These are phyloP conservation scores for Populus nigra DNA, from an alignment of 345 rosid species.

Conservation along the genomic window DNA sequence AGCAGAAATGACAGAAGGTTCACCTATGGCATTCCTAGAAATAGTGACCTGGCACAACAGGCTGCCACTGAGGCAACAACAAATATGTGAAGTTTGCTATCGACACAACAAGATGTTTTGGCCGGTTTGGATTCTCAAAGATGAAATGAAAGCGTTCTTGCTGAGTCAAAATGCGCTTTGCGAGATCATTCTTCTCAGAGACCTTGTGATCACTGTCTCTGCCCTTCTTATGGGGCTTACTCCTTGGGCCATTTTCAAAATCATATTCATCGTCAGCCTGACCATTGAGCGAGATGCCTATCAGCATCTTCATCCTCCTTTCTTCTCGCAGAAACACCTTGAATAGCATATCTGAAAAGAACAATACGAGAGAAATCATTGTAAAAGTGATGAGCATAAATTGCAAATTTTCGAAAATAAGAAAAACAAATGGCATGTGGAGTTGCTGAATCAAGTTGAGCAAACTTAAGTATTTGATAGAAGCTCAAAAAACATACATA, in stretches of 20 bases:
- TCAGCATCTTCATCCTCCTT: constrained; percentile 68
- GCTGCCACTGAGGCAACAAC: constrained; percentile 74
- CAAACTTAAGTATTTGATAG: neutral
- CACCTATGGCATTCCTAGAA: neutral
- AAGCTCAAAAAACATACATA: neutral
- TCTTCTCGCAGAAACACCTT: constrained; percentile 41
- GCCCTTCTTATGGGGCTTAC: constrained; percentile 48
- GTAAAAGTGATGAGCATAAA: neutral
- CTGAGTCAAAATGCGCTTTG: constrained; percentile 68
- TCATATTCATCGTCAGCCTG: constrained; percentile 92
- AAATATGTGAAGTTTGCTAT: constrained; percentile 88
- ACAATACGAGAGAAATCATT: neutral
- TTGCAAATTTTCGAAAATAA: neutral
- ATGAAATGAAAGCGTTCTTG: constrained; percentile 92
- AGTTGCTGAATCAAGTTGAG: neutral
- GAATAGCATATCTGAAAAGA: constrained; percentile 39
- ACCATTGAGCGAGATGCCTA: constrained; percentile 64
- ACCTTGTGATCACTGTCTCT: constrained; percentile 32
- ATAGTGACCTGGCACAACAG: constrained; percentile 79
- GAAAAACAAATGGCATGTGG: neutral
- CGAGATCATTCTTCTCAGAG: constrained; percentile 41
- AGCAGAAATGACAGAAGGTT: neutral
- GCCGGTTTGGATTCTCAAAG: constrained; percentile 86
- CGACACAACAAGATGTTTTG: constrained; percentile 79
- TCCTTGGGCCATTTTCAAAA: constrained; percentile 71